A percentile compares a stretch with the other conserved stretches of the same genome.
phyloP scores from a whole-genome alignment of 169 alveolate species.

The Perkinsus marinus region DNA sequence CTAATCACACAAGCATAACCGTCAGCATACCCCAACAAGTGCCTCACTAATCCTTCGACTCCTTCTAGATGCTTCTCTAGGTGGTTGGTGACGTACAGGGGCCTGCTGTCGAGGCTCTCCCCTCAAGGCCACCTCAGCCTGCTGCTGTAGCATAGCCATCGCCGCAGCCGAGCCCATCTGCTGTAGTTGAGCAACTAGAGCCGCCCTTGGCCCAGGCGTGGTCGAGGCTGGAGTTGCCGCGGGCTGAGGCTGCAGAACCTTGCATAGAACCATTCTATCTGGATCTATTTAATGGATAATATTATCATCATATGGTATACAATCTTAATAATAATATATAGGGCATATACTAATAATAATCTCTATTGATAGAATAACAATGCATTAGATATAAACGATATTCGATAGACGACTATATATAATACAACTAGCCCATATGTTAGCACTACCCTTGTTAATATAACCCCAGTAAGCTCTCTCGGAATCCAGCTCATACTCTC shows the following conservation, averaged over 20 bases:
- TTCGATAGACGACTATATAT: too few species aligned
- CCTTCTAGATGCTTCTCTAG: neutral
- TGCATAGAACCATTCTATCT: too few species aligned
- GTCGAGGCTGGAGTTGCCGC: neutral
- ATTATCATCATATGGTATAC: too few species aligned
- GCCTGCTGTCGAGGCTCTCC: neutral
- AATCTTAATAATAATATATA: too few species aligned
- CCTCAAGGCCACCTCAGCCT: neutral
- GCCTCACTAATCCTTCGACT: neutral
- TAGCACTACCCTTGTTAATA: neutral
- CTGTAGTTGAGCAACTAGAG: neutral
- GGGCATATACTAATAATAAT: too few species aligned
- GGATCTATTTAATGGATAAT: too few species aligned
- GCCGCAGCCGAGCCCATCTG: neutral
- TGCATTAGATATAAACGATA: too few species aligned
- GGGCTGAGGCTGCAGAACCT: neutral
- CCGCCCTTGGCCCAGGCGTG: neutral
- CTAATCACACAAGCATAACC: neutral
- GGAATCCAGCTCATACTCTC: neutral
- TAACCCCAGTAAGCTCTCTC: neutral
- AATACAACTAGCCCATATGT: too few species aligned
- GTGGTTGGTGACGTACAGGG: neutral
- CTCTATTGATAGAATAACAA: too few species aligned
- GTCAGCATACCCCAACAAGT: neutral
- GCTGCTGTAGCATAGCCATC: neutral